Conservation (phyloP, 179 eudicot species). For the Nepenthes alata region DNA sequence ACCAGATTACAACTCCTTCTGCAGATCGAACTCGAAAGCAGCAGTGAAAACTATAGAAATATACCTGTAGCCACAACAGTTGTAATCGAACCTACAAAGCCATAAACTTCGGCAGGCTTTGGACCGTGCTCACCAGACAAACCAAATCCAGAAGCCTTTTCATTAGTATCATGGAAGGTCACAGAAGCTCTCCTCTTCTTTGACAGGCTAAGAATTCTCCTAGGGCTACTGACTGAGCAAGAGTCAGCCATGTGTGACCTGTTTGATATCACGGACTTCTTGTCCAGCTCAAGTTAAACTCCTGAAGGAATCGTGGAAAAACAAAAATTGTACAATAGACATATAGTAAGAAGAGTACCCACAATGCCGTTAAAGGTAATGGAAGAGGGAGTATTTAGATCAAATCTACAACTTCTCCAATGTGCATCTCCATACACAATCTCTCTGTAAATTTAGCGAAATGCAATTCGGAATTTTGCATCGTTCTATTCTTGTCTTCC, state of each 20-base stretch:
- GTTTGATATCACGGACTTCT: too few species aligned
- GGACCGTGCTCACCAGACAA: slow-evolving; percentile 76
- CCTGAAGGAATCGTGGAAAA: too few species aligned
- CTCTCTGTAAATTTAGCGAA: too few species aligned
- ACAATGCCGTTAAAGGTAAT: not conserved
- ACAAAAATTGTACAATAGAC: too few species aligned
- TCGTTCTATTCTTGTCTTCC: too few species aligned
- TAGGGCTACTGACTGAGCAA: slow-evolving; percentile 63
- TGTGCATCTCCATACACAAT: too few species aligned
- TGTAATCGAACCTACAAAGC: slow-evolving; percentile 83
- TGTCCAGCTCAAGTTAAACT: too few species aligned
- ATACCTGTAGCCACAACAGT: slow-evolving; percentile 74
- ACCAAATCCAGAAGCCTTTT: slow-evolving; percentile 44
- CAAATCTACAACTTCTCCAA: too few species aligned
- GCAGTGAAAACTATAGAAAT: not conserved
- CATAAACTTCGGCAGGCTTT: slow-evolving; percentile 80
- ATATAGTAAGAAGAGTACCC: too few species aligned
- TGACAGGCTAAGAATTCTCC: slow-evolving; percentile 71
- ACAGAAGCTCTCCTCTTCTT: slow-evolving; percentile 44
- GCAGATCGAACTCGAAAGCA: too few species aligned
- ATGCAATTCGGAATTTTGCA: too few species aligned
- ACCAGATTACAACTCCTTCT: not conserved
- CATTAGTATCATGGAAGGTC: slow-evolving; percentile 30
- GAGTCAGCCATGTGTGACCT: slow-evolving; percentile 36
- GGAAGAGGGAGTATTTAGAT: not conserved